Percentiles rank a stretch among this genome's conserved stretches.
phyloP scores from a whole-genome alignment of 495 filamentous ascomycete species.

The Melanomma pulvis-pyrius region DNA sequence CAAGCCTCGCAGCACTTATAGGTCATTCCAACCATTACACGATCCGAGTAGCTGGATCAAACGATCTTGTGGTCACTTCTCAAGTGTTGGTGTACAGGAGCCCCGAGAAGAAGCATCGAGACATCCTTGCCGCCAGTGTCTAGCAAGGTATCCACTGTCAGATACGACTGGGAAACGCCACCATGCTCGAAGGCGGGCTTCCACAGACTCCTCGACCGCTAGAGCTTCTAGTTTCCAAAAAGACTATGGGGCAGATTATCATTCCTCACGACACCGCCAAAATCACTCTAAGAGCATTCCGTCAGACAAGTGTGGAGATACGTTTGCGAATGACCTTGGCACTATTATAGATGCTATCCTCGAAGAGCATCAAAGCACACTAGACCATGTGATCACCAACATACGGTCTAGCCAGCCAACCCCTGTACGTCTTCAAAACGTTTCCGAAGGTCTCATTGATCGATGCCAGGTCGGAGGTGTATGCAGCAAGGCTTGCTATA shows the following conservation, averaged over 20 bases:
- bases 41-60: conserved; percentile 27
- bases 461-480: neutral
- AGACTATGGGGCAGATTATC: neutral
- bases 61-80: conserved; percentile 32
- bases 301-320: conserved; percentile 27
- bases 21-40: neutral
- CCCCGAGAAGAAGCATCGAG: conserved; percentile 6
- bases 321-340: conserved; percentile 35
- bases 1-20: conserved; percentile 10
- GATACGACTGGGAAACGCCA: neutral
- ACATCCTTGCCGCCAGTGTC: conserved; percentile 18
- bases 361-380: conserved; percentile 33
- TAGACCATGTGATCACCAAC: conserved; percentile 39
- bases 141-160: neutral
- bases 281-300: conserved; percentile 25
- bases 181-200: neutral
- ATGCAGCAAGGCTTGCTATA: neutral
- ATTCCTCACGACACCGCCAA: conserved; percentile 2
- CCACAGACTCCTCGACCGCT: conserved; percentile 17
- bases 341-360: conserved; percentile 38
- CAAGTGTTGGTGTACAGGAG: conserved; percentile 2
- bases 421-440: conserved; percentile 26
- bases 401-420: conserved; percentile 23
- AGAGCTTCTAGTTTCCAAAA: conserved; percentile 7
- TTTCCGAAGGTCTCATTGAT: conserved; percentile 35